Percentiles rank a stretch among this genome's conserved stretches.
These are phyloP conservation scores for Jatropha multifida DNA, from an alignment of 441 rosid species.

Conservation along the genomic window DNA sequence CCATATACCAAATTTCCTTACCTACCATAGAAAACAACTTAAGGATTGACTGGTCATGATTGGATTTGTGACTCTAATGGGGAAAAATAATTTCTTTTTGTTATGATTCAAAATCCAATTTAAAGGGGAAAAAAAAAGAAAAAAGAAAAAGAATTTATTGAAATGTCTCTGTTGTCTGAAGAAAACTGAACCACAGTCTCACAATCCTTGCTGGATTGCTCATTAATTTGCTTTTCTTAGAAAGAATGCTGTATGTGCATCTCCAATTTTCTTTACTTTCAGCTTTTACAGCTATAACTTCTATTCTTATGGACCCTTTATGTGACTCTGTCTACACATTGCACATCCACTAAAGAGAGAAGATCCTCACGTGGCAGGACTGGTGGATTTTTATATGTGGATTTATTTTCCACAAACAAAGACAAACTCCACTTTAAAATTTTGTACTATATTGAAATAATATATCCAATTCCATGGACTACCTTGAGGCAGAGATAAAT, in stretches of 20 bases:
- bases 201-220: constrained; percentile 25
- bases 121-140: not conserved
- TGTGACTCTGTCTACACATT: too few relatives aligned
- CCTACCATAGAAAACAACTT: not conserved
- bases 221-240: not conserved
- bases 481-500: not conserved
- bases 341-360: not conserved
- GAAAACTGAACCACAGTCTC: constrained; percentile 5
- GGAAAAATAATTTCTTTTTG: not conserved
- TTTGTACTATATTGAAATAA: not conserved
- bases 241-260: not conserved
- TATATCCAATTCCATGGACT: not conserved
- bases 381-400: not conserved
- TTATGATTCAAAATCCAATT: constrained; percentile 10
- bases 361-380: not conserved
- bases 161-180: not conserved
- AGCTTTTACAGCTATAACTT: constrained; percentile 8
- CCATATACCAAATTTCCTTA: not conserved
- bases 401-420: not conserved
- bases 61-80: not conserved
- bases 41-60: constrained; percentile 5
- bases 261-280: not conserved
- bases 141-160: not conserved
- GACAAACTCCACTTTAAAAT: not conserved
- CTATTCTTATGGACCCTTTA: not conserved